Percentiles rank a stretch among this genome's conserved stretches.
Conservation (phyloP, 164 flowering plant species). For the Malania oleifera region DNA sequence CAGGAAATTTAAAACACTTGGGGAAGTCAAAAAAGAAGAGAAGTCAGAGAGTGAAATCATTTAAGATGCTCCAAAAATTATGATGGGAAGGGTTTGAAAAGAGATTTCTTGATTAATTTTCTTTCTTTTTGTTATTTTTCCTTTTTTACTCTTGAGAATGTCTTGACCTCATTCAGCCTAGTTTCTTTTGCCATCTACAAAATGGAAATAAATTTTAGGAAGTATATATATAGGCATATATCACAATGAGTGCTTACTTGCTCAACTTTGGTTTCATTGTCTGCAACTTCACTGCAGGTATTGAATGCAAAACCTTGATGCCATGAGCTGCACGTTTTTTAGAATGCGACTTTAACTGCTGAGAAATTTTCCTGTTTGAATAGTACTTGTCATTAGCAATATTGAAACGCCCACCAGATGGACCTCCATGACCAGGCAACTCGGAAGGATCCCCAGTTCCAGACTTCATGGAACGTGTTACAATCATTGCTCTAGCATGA, state of each 20-base stretch:
- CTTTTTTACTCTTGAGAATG: too few relatives aligned
- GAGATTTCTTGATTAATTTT: too few relatives aligned
- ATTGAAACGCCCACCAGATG: conserved; percentile 56
- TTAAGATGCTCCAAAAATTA: too few relatives aligned
- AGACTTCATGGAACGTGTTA: conserved; percentile 46
- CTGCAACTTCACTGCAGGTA: conserved; percentile 82
- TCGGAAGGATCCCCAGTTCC: conserved; percentile 49
- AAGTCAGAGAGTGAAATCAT: too few relatives aligned
- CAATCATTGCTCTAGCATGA: conserved; percentile 91
- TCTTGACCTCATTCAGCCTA: too few relatives aligned
- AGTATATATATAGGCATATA: too few relatives aligned
- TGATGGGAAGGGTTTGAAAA: too few relatives aligned
- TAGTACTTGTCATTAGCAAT: conserved; percentile 89
- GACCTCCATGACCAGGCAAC: conserved; percentile 45
- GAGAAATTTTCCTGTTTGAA: conserved; percentile 75
- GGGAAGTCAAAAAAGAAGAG: too few relatives aligned
- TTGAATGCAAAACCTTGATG: conserved; percentile 78
- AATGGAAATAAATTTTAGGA: too few relatives aligned
- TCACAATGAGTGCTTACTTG: conserved; percentile 97
- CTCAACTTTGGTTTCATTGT: conserved; percentile 89
- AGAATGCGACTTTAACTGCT: conserved; percentile 73
- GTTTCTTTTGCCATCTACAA: too few relatives aligned
- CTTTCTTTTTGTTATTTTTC: too few relatives aligned
- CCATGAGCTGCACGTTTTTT: conserved; percentile 80
- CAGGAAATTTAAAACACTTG: too few relatives aligned